Base-by-base conservation (phyloP, 2,329 filamentous ascomycete species). In the Penicillium sclerotigenum region DNA sequence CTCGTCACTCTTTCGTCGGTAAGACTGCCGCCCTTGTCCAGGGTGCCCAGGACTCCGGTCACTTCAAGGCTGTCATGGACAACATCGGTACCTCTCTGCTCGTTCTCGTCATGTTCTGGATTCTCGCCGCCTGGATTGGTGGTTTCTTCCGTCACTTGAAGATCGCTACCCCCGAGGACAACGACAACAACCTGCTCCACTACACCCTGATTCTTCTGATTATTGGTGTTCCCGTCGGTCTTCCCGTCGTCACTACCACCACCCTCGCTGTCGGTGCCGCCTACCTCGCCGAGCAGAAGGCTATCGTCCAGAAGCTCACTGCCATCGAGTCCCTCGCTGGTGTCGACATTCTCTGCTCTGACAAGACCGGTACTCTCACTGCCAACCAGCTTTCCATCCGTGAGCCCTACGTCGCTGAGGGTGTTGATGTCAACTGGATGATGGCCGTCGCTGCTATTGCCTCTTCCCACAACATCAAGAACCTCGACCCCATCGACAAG, bases 41-140 rank as follows among this genome's bases (percentile, higher is more conserved):
- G 77, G 87, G 87, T 64, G 87, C 88, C 63, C 81, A 89, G 77
- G 88, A 90, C 74, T 82, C 86, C 70, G 88, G 87, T 77, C 87
- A 89, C 77, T 89, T 89, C 83, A 90, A 91, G 80, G 87, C 87
- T 63, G 88, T 90, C 80, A 90, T 90, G 88, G 87, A 90, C 83
- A 87, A 83, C 71, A 90, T 91, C 70, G 87, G 87, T 76, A 89
- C 87, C 51, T 79, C 85, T 58, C 81, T 91, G 54, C 81, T 91
- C 65, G 87, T 90, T 66, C 80, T 90, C 60, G 88, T 90, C 77
- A 86, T 90, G 76, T 87, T 88, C 78, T 90, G 83, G 81, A 89
- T 90, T 73, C 80, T 91, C 67, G 78, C 83, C 54, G 81, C 86
- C 65, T 90, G 88, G 88, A 88, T 90, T 64, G 87, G 88, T 75